Percentiles rank a stretch among this genome's conserved stretches.
These are phyloP conservation scores for Durotheca rogersii DNA, from an alignment of 495 filamentous ascomycete species.

Conservation along the genomic window DNA sequence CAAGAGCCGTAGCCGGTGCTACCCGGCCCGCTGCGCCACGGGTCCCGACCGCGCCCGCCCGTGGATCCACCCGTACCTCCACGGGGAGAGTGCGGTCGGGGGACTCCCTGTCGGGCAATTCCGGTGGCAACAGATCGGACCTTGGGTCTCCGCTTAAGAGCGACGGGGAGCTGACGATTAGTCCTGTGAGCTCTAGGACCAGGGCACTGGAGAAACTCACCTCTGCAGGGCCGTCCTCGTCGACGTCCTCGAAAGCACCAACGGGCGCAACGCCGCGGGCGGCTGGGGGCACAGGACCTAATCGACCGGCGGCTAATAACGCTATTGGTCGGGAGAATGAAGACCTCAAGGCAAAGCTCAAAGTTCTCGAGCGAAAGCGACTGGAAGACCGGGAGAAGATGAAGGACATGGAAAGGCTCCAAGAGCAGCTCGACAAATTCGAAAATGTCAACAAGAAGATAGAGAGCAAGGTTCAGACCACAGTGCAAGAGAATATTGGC, in stretches of 20 bases:
- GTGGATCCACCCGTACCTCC: constrained; percentile 34
- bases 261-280: constrained; percentile 22
- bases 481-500: constrained; percentile 76
- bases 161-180: constrained; percentile 48
- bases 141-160: constrained; percentile 41
- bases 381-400: constrained; percentile 85
- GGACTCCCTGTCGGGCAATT: constrained; percentile 42
- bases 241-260: constrained; percentile 34
- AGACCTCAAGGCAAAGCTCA: constrained; percentile 75
- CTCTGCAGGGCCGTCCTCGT: constrained; percentile 35
- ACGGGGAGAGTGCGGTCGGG: constrained; percentile 45
- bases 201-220: constrained; percentile 50
- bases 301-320: constrained; percentile 34
- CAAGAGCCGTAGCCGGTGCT: constrained; percentile 32
- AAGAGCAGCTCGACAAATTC: constrained; percentile 80
- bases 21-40: constrained; percentile 41
- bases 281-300: constrained; percentile 27
- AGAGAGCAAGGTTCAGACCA: constrained; percentile 83
- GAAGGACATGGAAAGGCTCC: constrained; percentile 72
- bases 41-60: constrained; percentile 34
- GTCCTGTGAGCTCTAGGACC: constrained; percentile 47
- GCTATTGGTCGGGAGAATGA: constrained; percentile 67
- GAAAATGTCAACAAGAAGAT: constrained; percentile 89
- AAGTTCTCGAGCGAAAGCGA: constrained; percentile 77
- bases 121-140: constrained; percentile 39